phyloP scores from a whole-genome alignment of 257 asterid species.

The Solanum bulbocastanum region DNA sequence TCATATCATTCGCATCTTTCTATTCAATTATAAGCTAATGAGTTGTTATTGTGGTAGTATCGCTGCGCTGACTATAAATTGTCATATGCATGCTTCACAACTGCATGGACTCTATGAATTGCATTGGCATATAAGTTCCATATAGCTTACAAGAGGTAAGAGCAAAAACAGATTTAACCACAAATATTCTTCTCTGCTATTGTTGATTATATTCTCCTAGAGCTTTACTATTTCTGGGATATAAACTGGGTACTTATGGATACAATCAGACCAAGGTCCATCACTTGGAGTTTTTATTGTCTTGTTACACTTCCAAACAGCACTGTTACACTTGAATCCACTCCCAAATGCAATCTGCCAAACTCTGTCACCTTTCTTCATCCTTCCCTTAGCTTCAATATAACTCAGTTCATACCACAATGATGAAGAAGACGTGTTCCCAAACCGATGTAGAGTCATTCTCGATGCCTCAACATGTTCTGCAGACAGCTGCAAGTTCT shows the following conservation, averaged over 20 bases:
- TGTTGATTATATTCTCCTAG: neutral
- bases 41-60: neutral
- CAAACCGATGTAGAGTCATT: slow-evolving; percentile 23
- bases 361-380: slow-evolving; percentile 17
- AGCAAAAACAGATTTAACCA: neutral
- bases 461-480: slow-evolving; percentile 23
- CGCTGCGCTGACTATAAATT: neutral
- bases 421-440: slow-evolving; percentile 21
- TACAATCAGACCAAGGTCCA: slow-evolving; percentile 5
- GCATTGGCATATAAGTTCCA: neutral
- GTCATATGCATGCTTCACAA: neutral
- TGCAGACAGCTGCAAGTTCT: slow-evolving; percentile 6
- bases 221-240: neutral
- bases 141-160: neutral
- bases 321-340: slow-evolving; percentile 33
- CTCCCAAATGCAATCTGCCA: slow-evolving; percentile 28
- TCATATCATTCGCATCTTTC: neutral
- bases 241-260: slow-evolving; percentile 1
- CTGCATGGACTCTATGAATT: neutral
- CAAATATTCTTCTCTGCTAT: neutral
- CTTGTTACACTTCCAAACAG: slow-evolving; percentile 25
- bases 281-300: neutral
- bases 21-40: neutral
- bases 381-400: slow-evolving; percentile 24
- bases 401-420: slow-evolving; percentile 25